These are phyloP conservation scores for Coemansia sp. DNA, from an alignment of 192 early-diverging fungal genomes.

Conservation along the genomic window DNA sequence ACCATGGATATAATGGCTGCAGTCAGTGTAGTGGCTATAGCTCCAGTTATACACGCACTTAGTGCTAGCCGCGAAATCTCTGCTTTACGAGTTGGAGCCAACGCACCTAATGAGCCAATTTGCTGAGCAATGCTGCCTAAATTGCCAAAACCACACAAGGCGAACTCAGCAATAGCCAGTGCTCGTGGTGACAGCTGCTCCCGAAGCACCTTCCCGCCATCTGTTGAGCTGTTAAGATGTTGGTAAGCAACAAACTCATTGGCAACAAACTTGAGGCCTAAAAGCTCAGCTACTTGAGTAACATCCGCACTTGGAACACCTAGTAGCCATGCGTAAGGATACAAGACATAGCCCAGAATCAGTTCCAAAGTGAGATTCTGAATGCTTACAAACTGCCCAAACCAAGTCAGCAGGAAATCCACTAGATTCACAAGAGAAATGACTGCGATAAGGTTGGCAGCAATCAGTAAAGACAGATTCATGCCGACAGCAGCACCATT, in stretches of 20 bases:
- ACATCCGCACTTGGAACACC: conserved; percentile 60
- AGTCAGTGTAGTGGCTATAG: conserved; percentile 73
- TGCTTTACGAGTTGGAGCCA: conserved; percentile 67
- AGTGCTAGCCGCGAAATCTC: conserved; percentile 72
- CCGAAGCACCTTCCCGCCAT: conserved; percentile 22
- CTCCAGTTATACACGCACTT: conserved; percentile 78
- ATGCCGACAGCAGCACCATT: conserved; percentile 82
- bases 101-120: conserved; percentile 69
- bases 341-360: conserved; percentile 75
- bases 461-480: conserved; percentile 70
- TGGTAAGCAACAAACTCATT: conserved; percentile 90
- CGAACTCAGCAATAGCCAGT: conserved; percentile 63
- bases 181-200: conserved; percentile 53
- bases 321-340: conserved; percentile 69
- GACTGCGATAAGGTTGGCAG: conserved; percentile 72
- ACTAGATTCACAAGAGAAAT: conserved; percentile 66
- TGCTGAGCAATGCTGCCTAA: conserved; percentile 80
- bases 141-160: conserved; percentile 88
- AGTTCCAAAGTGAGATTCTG: conserved; percentile 62
- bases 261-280: conserved; percentile 74
- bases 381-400: conserved; percentile 64
- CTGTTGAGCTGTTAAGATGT: conserved; percentile 19
- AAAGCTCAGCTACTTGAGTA: conserved; percentile 60
- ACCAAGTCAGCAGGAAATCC: conserved; percentile 71
- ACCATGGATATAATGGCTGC: conserved; percentile 80